Evolutionary conservation across 805 yeast species (phyloP).

Genomic region (Wickerhamomyces ciferrii): DNA sequence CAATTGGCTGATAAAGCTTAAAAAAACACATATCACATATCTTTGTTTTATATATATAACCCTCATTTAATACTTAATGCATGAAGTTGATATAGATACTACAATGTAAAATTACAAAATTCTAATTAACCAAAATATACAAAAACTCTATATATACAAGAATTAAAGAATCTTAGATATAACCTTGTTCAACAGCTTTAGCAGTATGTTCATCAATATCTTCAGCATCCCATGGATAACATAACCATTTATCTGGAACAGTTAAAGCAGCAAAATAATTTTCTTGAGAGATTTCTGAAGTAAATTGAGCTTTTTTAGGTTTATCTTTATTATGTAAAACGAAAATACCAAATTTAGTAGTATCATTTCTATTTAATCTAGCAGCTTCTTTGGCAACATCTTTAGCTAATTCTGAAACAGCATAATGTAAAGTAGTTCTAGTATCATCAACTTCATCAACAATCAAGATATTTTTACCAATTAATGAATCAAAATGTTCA

Average conservation of each 20-base stretch:
- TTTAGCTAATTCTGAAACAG: conserved; percentile 63
- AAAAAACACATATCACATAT: too few relatives aligned
- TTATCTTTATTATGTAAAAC: conserved; percentile 83
- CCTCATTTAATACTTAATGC: neutral
- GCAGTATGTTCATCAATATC: conserved; percentile 77
- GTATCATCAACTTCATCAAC: conserved; percentile 93
- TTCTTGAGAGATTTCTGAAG: conserved; percentile 52
- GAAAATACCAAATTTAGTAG: conserved; percentile 67
- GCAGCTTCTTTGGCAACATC: conserved; percentile 56
- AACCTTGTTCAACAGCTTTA: conserved; percentile 62
- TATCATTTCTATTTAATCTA: conserved; percentile 53
- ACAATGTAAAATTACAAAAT: conserved; percentile 27
- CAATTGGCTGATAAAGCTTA: conserved; percentile 56
- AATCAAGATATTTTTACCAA: conserved; percentile 76
- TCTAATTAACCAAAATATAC: neutral
- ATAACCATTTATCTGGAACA: conserved; percentile 77
- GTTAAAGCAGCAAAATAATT: conserved; percentile 71
- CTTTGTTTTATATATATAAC: too few relatives aligned
- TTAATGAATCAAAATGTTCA: conserved; percentile 66
- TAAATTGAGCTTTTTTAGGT: conserved; percentile 72
- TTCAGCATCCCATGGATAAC: conserved; percentile 86
- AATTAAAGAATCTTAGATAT: conserved; percentile 27
- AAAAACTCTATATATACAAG: neutral
- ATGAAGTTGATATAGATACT: conserved; percentile 16
- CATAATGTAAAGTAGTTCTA: conserved; percentile 84